Percentiles rank a stretch among this genome's conserved stretches.
phyloP scores from a whole-genome alignment of 352 stramenopile species.

The Phytopythium montanum region DNA sequence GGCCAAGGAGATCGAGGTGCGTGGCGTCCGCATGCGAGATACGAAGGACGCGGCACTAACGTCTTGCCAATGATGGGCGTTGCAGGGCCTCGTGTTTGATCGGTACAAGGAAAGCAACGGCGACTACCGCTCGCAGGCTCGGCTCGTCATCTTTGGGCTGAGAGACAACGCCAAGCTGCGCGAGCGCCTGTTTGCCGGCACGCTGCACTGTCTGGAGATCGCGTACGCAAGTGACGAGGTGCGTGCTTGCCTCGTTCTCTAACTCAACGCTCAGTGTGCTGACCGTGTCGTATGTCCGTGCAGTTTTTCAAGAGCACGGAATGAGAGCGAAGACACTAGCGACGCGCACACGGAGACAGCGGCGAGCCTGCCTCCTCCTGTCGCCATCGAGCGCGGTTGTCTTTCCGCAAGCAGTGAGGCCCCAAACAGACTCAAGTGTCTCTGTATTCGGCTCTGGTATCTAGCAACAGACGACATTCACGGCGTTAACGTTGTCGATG shows the following conservation, averaged over 20 bases:
- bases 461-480: not conserved
- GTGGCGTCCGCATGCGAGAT: not conserved
- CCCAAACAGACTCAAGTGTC: not conserved
- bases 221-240: conserved; percentile 73
- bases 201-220: conserved; percentile 66
- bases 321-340: conserved; percentile 5
- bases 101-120: conserved; percentile 77
- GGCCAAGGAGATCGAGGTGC: conserved; percentile 72
- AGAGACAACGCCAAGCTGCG: conserved; percentile 62
- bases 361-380: not conserved
- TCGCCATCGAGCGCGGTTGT: not conserved
- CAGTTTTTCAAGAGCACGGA: conserved; percentile 43
- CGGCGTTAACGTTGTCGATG: conserved; percentile 3
- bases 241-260: conserved; percentile 9
- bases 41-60: too few relatives aligned
- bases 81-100: conserved; percentile 70
- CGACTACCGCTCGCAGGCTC: conserved; percentile 71
- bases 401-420: not conserved
- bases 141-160: conserved; percentile 77
- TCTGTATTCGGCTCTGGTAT: not conserved
- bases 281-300: not conserved
- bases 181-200: conserved; percentile 59
- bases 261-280: not conserved
- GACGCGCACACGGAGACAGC: not conserved
- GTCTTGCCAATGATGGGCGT: conserved; percentile 2